Base-by-base conservation (phyloP, 805 yeast species). In the Spathaspora hagerdaliae region DNA sequence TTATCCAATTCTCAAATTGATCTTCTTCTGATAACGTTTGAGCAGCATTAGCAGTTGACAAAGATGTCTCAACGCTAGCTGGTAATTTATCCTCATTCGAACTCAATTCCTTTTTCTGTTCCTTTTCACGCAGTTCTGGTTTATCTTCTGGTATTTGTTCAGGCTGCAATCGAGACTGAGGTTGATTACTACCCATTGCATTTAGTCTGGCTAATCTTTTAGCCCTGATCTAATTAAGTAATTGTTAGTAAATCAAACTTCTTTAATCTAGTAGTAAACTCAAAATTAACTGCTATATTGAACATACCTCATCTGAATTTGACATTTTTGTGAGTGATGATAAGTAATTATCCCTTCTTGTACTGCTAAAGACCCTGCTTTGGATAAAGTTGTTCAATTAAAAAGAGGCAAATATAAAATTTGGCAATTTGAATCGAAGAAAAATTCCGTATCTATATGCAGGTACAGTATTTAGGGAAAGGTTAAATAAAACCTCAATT, bases 161-260 rank as follows among this genome's bases (percentile, higher is more conserved):
- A 7, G 24, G 13, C 11, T 19, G 36, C 10, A 10, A 31, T 19
- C 15, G 12, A 31, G 15, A 6, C 10, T 13, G 41, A 10, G 7
- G 38, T 26, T 14, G 19, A 3, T n/a, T 13, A 31, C 13, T 35
- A 7, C 29, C 26, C 12, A 15, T 9, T 5, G 27, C 39, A 38
- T 14, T 27, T 14, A 81, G 65, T 47, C 70, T 71, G 5, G 85
- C 86, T 51, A 81, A 63, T 38, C 86, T 60, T 51, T 75, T 76
- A 42, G 75, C 75, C 46, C 81, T 64, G 27, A 76, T 76, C 77
- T 73, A 19, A 19, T 19, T 5, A 19, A 39, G 9, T 8, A 36
- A 12, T 9, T 27, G 41, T 39, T 39, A 39, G 41, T 39, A 29
- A 26, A 38, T 12, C 12, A 11, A 6, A 36, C 24, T 10, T n/a